phyloP scores from a whole-genome alignment of 495 filamentous ascomycete species.

The Friedmanniomyces endolithicus region DNA sequence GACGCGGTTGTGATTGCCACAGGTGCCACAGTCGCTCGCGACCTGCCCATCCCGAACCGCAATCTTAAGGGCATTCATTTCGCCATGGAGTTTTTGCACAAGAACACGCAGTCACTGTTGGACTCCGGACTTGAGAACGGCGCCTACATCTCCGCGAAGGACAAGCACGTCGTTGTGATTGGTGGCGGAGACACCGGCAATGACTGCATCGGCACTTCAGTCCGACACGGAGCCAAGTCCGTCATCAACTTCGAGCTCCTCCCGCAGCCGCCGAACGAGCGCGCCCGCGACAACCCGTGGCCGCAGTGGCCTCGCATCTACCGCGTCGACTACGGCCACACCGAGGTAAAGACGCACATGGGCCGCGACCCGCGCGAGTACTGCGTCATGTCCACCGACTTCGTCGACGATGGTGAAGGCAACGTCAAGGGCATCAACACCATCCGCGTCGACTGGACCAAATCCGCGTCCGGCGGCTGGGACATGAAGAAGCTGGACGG shows the following conservation, averaged over 20 bases:
- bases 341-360: conserved; percentile 93
- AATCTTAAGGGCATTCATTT: conserved; percentile 91
- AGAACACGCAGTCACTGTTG: conserved; percentile 96
- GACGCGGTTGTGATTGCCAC: conserved; percentile 91
- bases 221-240: conserved; percentile 92
- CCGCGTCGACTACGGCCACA: conserved; percentile 94
- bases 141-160: conserved; percentile 90
- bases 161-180: conserved; percentile 94
- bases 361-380: conserved; percentile 96
- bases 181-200: conserved; percentile 98
- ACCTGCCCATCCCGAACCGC: conserved; percentile 85
- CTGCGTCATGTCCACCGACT: conserved; percentile 98
- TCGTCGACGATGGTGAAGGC: conserved; percentile 81
- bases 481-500: conserved; percentile 98
- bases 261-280: conserved; percentile 86
- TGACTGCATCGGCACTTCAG: conserved; percentile 97
- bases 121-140: conserved; percentile 82
- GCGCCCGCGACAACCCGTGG: conserved; percentile 96
- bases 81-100: conserved; percentile 97
- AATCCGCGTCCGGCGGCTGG: conserved; percentile 81
- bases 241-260: conserved; percentile 97
- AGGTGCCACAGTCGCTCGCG: conserved; percentile 92
- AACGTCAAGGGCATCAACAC: conserved; percentile 96
- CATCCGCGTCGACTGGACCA: conserved; percentile 93
- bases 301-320: conserved; percentile 99